Percentiles rank a stretch among this genome's conserved stretches.
These are phyloP conservation scores for Pythium folliculosum DNA, from an alignment of 352 stramenopile genomes.

Conservation along the genomic window DNA sequence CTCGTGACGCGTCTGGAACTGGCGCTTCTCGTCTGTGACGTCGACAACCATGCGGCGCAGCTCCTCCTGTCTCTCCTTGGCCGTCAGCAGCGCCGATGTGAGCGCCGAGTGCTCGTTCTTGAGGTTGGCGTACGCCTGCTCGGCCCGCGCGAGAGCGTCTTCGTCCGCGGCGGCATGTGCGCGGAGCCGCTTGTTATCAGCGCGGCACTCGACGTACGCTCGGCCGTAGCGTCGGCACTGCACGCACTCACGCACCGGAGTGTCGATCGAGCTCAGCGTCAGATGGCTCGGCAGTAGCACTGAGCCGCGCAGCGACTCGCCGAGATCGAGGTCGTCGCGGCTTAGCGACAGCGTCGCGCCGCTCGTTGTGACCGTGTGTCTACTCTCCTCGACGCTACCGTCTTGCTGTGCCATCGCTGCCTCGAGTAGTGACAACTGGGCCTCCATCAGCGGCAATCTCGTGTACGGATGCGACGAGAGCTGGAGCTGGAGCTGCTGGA, in stretches of 20 bases:
- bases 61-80: constrained; percentile 61
- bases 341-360: constrained; percentile 48
- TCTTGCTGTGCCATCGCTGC: constrained; percentile 10
- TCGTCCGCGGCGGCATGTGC: constrained; percentile 42
- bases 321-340: constrained; percentile 32
- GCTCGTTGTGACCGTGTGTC: constrained; percentile 16
- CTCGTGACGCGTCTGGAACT: constrained; percentile 44
- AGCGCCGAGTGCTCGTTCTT: constrained; percentile 52
- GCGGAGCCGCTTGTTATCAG: constrained; percentile 51
- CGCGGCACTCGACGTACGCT: constrained; percentile 43
- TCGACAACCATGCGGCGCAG: constrained; percentile 48
- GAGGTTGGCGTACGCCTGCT: constrained; percentile 43
- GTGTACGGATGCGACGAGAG: constrained; percentile 56
- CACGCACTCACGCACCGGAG: constrained; percentile 28
- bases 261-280: neutral
- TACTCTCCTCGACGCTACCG: constrained; percentile 20
- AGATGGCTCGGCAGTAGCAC: constrained; percentile 26
- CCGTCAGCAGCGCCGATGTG: constrained; percentile 39
- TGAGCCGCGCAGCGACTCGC: constrained; percentile 20
- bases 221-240: constrained; percentile 42
- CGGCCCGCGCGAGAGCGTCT: constrained; percentile 43
- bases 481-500: constrained; percentile 53
- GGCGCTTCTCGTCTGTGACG: constrained; percentile 54
- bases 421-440: constrained; percentile 60
- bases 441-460: constrained; percentile 53